phyloP scores from a whole-genome alignment of 1,139 yeast genomes.

The Yarrowia galli region DNA sequence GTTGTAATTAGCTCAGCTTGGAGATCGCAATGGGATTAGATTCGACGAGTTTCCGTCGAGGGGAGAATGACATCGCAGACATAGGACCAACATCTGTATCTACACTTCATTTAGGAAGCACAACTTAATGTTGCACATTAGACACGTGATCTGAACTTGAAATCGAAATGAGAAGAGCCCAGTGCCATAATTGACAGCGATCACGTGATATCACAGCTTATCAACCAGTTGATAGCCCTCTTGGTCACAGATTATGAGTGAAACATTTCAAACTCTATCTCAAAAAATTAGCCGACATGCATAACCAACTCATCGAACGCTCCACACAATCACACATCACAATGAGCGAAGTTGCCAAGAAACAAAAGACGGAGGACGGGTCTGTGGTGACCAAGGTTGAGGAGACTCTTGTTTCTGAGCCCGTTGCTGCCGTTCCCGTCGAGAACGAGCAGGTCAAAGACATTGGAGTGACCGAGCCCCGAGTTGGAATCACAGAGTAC shows the following conservation, averaged over 20 bases:
- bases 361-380: constrained; percentile 35
- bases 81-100: neutral
- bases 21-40: no score
- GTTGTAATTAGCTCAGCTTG: no score
- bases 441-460: neutral
- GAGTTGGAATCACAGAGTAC: constrained; percentile 85
- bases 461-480: constrained; percentile 61
- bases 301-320: neutral
- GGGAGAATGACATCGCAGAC: no score
- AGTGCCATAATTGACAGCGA: no score
- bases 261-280: constrained; percentile 8
- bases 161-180: no score
- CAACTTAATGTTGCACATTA: no score
- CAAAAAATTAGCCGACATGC: constrained; percentile 29
- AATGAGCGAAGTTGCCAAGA: constrained; percentile 34
- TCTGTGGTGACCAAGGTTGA: constrained; percentile 27
- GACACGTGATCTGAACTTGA: no score
- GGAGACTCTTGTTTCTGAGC: neutral
- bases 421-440: neutral
- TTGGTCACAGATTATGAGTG: constrained; percentile 29
- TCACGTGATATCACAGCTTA: no score
- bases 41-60: no score
- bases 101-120: neutral
- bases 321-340: neutral
- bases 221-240: no score